Conservation (phyloP, 2,329 filamentous ascomycete species). For the Xylariaceae sp. region DNA sequence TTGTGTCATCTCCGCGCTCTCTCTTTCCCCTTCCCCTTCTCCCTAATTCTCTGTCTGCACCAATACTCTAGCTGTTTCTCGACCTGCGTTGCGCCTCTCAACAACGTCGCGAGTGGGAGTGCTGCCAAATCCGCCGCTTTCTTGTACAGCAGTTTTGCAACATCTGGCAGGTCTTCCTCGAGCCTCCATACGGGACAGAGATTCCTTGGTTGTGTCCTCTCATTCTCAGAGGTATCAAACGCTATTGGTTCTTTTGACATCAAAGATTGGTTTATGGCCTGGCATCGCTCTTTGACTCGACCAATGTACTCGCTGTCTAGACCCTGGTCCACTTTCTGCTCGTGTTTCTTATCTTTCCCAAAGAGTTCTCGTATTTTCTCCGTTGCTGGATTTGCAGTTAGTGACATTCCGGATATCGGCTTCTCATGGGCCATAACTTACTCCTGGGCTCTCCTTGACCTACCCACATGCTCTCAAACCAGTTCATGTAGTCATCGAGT, state of each 20-base stretch:
- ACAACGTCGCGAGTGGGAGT: constrained; percentile 32
- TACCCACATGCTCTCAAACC: constrained; percentile 67
- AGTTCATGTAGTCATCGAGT: constrained; percentile 74
- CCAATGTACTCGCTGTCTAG: constrained; percentile 2
- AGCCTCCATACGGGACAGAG: constrained; percentile 33
- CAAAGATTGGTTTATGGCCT: constrained; percentile 16
- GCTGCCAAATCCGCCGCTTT: constrained; percentile 38
- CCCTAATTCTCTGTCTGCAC: constrained; percentile 26
- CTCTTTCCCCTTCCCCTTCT: constrained; percentile 22
- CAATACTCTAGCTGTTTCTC: constrained; percentile 35
- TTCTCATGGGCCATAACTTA: constrained; percentile 17
- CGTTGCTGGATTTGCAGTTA: constrained; percentile 14
- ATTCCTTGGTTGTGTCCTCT: constrained; percentile 25
- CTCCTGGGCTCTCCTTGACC: constrained; percentile 39
- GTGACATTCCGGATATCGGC: background rate
- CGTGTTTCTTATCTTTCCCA: constrained; percentile 13
- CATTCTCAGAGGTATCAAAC: constrained; percentile 13
- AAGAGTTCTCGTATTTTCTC: constrained; percentile 25
- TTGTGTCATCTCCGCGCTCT: constrained; percentile 16
- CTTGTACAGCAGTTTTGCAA: constrained; percentile 39
- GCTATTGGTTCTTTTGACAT: constrained; percentile 11
- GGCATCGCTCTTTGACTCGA: constrained; percentile 18
- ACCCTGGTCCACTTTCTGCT: background rate
- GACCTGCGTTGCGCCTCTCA: constrained; percentile 34
- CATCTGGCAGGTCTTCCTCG: constrained; percentile 39